A percentile compares a stretch with the other conserved stretches of the same genome.
These are phyloP conservation scores for Caryopteris hybrid DNA, from an alignment of 305 asterid species.

Conservation along the genomic window DNA sequence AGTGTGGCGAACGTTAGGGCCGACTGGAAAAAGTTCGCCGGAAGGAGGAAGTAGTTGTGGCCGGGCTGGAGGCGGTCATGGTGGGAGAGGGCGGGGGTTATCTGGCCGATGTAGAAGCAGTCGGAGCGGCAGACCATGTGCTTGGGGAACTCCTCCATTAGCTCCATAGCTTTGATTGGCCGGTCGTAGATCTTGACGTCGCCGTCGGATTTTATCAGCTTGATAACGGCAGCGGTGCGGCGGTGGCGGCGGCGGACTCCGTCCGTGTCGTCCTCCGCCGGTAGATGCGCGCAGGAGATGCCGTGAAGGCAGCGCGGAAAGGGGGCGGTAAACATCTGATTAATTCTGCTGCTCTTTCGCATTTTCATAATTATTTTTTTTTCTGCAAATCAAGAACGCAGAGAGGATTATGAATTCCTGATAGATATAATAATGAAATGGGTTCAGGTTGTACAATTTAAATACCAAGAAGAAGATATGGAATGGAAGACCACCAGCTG, in stretches of 20 bases:
- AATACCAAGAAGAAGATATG: slow-evolving; percentile 9
- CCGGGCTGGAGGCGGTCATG: slow-evolving; percentile 43
- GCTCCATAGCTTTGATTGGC: slow-evolving; percentile 29
- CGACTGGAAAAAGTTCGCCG: slow-evolving; percentile 43
- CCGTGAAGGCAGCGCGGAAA: slow-evolving; percentile 30
- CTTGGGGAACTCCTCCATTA: slow-evolving; percentile 47
- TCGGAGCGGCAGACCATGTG: slow-evolving; percentile 55
- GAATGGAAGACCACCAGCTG: slow-evolving; percentile 25
- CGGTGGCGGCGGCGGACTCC: not conserved
- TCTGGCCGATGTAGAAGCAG: slow-evolving; percentile 52
- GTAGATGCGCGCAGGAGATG: slow-evolving; percentile 32
- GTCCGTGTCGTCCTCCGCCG: not conserved
- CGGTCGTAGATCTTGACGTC: slow-evolving; percentile 34
- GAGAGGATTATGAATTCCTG: not conserved
- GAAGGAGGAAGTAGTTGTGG: slow-evolving; percentile 47
- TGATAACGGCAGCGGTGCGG: slow-evolving; percentile 2
- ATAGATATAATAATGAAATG: not conserved
- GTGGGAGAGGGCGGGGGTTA: slow-evolving; percentile 37
- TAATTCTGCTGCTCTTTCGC: slow-evolving; percentile 24
- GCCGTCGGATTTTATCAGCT: slow-evolving; percentile 36
- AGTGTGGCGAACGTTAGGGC: slow-evolving; percentile 41
- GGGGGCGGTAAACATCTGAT: slow-evolving; percentile 20
- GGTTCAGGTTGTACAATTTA: not conserved
- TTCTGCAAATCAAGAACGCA: too few relatives aligned
- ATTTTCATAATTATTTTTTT: not conserved